Evolutionary conservation across 371 early-diverging fungal genomes (phyloP).

Genomic region (Blakeslea trispora): DNA sequence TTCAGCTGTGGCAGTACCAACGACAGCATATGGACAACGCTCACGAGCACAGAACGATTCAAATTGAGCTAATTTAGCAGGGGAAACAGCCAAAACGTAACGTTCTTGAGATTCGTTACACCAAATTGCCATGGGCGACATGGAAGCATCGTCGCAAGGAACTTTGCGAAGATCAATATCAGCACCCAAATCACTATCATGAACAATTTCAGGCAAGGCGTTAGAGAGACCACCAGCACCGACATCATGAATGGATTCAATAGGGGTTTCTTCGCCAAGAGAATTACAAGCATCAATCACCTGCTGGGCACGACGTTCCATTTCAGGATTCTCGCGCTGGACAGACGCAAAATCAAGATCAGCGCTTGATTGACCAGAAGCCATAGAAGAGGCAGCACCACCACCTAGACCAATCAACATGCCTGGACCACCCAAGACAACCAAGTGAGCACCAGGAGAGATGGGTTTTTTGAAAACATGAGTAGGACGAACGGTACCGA

Average conservation of each 20-base stretch:
- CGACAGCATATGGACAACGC: conserved; percentile 90
- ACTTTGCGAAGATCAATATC: conserved; percentile 86
- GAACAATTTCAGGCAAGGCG: conserved; percentile 96
- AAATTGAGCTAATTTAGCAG: conserved; percentile 69
- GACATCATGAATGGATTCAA: conserved; percentile 95
- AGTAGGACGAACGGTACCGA: conserved; percentile 87
- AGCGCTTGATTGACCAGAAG: conserved; percentile 84
- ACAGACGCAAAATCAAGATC: conserved; percentile 96
- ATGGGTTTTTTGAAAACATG: conserved; percentile 88
- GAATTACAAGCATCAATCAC: conserved; percentile 93
- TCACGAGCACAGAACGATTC: conserved; percentile 84
- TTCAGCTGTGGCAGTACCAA: conserved; percentile 89
- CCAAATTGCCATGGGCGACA: conserved; percentile 99
- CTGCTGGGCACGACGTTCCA: conserved; percentile 95
- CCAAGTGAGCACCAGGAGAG: conserved; percentile 76
- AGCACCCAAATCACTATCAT: conserved; percentile 92
- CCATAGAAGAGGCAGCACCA: conserved; percentile 96
- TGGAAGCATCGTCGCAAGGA: conserved; percentile 83
- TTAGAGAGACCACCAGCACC: conserved; percentile 98
- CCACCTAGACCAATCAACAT: conserved; percentile 98
- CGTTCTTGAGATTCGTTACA: conserved; percentile 98
- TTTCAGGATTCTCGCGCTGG: conserved; percentile 97
- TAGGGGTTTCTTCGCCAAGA: conserved; percentile 78
- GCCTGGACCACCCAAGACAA: conserved; percentile 94
- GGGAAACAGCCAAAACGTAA: conserved; percentile 88